Conservation (phyloP, 2,329 filamentous ascomycete genomes). For the Cytospora chrysosperma region DNA sequence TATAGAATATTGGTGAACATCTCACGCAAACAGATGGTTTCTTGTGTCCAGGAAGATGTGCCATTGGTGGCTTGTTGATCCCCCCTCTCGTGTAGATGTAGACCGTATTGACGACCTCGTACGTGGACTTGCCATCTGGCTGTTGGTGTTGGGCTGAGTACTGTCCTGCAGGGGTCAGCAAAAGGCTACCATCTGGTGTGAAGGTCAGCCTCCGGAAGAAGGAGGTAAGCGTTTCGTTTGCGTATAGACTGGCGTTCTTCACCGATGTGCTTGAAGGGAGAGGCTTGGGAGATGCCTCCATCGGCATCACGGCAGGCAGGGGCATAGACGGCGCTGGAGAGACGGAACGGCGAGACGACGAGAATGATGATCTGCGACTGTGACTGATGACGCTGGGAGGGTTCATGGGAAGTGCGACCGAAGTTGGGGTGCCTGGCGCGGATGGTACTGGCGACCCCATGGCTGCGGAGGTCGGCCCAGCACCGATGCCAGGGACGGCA, state of each 20-base stretch:
- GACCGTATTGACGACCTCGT: conserved; percentile 93
- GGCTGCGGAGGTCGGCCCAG: conserved; percentile 38
- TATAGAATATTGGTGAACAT: conserved; percentile 89
- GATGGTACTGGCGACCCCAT: conserved; percentile 84
- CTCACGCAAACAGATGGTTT: conserved; percentile 95
- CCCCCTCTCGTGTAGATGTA: conserved; percentile 97
- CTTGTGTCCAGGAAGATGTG: conserved; percentile 94
- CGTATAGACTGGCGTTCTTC: conserved; percentile 87
- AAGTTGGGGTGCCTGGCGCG: conserved; percentile 89
- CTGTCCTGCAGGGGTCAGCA: conserved; percentile 93
- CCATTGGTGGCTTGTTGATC: conserved; percentile 93
- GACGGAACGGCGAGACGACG: conserved; percentile 76
- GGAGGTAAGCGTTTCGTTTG: conserved; percentile 93
- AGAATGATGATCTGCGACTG: conserved; percentile 93
- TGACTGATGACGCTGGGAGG: conserved; percentile 85
- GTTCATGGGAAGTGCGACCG: conserved; percentile 90
- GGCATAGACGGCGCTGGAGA: conserved; percentile 94
- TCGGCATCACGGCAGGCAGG: conserved; percentile 90
- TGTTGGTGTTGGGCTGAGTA: conserved; percentile 77
- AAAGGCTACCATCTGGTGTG: conserved; percentile 88
- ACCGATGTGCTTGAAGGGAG: conserved; percentile 57
- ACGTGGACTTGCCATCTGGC: conserved; percentile 70
- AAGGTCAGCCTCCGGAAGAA: conserved; percentile 95
- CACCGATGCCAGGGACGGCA: conserved; percentile 39
- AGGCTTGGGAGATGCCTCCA: conserved; percentile 84